A percentile compares a stretch with the other conserved stretches of the same genome.
Conservation (phyloP, 352 stramenopile genomes). For the Phytopythium litorale region DNA sequence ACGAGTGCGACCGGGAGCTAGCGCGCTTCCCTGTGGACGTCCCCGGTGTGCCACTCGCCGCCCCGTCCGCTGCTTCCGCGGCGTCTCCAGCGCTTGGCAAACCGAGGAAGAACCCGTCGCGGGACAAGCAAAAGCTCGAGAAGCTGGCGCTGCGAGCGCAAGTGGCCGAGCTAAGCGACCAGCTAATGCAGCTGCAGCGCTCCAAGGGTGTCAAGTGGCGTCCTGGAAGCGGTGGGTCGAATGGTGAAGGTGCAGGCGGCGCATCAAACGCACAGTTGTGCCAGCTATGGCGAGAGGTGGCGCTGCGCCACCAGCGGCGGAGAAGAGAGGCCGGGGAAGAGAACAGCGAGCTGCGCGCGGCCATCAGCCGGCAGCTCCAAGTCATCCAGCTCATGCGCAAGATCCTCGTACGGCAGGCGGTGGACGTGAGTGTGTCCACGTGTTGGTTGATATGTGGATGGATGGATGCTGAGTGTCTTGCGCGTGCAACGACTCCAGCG, state of each 20-base stretch:
- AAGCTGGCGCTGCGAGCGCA: constrained; percentile 16
- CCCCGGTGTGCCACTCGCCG: not conserved
- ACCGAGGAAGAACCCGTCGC: not conserved
- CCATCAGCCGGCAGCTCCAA: not conserved
- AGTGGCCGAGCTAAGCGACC: constrained; percentile 18
- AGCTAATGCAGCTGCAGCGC: constrained; percentile 12
- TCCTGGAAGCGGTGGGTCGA: no score
- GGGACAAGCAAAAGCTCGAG: constrained; percentile 17
- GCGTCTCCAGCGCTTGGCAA: not conserved
- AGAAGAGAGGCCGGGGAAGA: not conserved
- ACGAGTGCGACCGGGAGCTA: constrained; percentile 10
- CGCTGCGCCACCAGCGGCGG: not conserved
- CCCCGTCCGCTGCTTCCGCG: not conserved
- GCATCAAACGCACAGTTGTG: not conserved
- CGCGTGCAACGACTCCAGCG: not conserved
- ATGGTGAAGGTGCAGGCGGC: not conserved
- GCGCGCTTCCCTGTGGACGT: not conserved
- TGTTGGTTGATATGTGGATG: no score
- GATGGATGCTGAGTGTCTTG: not conserved
- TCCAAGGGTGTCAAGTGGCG: constrained; percentile 1
- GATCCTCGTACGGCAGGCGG: constrained; percentile 1
- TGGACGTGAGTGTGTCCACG: not conserved
- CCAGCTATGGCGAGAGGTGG: not conserved
- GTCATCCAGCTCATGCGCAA: constrained; percentile 1
- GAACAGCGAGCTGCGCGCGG: not conserved